Conservation (phyloP, 192 early-diverging fungal genomes). For the Neocallimastix lanati region DNA sequence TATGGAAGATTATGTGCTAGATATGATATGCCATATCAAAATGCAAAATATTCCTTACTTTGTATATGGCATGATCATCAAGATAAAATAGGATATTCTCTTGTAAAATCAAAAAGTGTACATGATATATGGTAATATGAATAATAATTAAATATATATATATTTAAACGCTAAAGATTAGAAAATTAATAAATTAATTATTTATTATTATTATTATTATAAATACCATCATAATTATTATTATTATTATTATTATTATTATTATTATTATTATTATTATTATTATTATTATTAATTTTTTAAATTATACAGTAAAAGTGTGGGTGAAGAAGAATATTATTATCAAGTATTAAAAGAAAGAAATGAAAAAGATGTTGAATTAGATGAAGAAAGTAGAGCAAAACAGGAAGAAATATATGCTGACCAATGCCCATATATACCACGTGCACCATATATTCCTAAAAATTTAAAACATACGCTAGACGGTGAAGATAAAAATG, state of each 20-base stretch:
- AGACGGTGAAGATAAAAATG: background rate
- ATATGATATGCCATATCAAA: constrained; percentile 53
- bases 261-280: too few relatives aligned
- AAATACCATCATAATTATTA: too few relatives aligned
- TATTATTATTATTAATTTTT: too few relatives aligned
- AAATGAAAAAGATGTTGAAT: background rate
- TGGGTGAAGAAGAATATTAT: background rate
- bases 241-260: too few relatives aligned
- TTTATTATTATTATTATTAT: too few relatives aligned
- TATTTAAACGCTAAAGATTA: too few relatives aligned
- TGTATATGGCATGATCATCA: constrained; percentile 38
- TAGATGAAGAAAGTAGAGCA: background rate
- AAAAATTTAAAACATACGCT: background rate
- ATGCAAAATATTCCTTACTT: constrained; percentile 81
- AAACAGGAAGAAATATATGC: background rate
- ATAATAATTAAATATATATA: too few relatives aligned
- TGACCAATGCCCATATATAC: background rate
- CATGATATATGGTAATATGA: background rate
- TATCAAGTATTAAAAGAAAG: background rate
- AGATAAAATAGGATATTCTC: background rate
- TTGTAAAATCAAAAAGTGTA: background rate
- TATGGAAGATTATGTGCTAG: constrained; percentile 52
- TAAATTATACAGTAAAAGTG: background rate
- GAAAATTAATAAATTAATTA: too few relatives aligned
- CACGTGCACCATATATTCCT: background rate